A percentile compares a stretch with the other conserved stretches of the same genome.
Conservation (phyloP, 2,329 filamentous ascomycete species). For the Monosporascus sp. region DNA sequence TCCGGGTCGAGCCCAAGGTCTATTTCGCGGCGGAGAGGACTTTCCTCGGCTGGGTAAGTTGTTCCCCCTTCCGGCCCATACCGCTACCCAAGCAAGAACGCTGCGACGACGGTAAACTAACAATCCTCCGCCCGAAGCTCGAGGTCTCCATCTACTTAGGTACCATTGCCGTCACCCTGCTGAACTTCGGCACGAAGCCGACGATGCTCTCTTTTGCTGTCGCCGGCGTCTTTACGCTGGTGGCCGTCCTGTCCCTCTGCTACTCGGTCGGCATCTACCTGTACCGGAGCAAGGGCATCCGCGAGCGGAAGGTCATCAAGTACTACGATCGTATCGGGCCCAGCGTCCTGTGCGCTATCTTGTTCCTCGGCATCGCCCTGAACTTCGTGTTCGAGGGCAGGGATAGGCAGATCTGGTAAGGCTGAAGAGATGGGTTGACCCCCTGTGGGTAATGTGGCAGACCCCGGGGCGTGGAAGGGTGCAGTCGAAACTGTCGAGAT, state of each 20-base stretch:
- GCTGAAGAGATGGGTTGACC: neutral
- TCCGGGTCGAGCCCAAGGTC: constrained; percentile 95
- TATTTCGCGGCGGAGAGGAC: constrained; percentile 95
- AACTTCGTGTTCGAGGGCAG: constrained; percentile 79
- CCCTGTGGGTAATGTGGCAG: neutral
- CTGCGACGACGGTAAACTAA: constrained; percentile 9
- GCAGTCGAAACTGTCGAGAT: no score
- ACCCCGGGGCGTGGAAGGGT: no score
- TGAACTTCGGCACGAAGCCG: constrained; percentile 69
- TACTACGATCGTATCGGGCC: constrained; percentile 92
- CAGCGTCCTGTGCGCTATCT: constrained; percentile 64
- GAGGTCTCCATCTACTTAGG: constrained; percentile 95
- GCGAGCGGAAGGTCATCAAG: constrained; percentile 74
- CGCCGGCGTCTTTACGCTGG: constrained; percentile 72
- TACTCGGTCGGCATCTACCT: constrained; percentile 84
- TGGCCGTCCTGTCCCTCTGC: constrained; percentile 71
- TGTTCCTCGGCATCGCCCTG: constrained; percentile 68
- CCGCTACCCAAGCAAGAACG: neutral
- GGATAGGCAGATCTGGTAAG: constrained; percentile 50
- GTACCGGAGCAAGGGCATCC: constrained; percentile 82
- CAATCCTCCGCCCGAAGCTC: constrained; percentile 48
- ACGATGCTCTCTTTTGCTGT: constrained; percentile 58
- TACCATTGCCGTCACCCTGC: constrained; percentile 74
- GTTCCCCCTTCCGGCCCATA: neutral
- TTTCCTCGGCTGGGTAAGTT: constrained; percentile 82